These are phyloP conservation scores for Piromyces sp. DNA, from an alignment of 192 early-diverging fungal genomes.

Conservation along the genomic window DNA sequence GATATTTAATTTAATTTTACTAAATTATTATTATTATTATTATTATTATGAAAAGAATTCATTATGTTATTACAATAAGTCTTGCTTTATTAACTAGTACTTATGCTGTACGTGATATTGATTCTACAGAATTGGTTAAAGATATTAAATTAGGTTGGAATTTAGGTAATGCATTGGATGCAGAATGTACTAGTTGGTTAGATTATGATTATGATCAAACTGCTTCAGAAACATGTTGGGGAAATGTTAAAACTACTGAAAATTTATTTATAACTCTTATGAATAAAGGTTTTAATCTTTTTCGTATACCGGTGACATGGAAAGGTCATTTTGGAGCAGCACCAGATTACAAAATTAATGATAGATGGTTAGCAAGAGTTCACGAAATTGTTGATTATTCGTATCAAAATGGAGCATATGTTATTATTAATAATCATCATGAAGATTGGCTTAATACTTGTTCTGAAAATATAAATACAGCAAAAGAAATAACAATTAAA, in stretches of 20 bases:
- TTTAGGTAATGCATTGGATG: background rate
- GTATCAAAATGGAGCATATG: background rate
- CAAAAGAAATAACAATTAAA: background rate
- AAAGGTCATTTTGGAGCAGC: background rate
- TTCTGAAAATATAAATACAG: background rate
- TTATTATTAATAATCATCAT: background rate
- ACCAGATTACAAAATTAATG: background rate
- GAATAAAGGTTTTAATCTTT: background rate
- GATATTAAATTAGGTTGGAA: background rate
- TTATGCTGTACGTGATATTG: background rate
- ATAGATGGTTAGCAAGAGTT: background rate
- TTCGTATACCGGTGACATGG: background rate
- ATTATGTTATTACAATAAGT: no score
- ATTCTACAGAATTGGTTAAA: background rate
- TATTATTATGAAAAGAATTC: no score
- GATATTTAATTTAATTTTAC: no score
- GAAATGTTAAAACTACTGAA: background rate
- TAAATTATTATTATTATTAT: no score
- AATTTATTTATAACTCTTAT: background rate
- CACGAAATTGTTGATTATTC: background rate
- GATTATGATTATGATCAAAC: background rate
- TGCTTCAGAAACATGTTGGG: background rate
- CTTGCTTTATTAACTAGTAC: no score
- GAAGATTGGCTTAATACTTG: background rate
- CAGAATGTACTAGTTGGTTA: background rate